Conservation (phyloP, 495 filamentous ascomycete genomes). For the Penicillium chermesinum region DNA sequence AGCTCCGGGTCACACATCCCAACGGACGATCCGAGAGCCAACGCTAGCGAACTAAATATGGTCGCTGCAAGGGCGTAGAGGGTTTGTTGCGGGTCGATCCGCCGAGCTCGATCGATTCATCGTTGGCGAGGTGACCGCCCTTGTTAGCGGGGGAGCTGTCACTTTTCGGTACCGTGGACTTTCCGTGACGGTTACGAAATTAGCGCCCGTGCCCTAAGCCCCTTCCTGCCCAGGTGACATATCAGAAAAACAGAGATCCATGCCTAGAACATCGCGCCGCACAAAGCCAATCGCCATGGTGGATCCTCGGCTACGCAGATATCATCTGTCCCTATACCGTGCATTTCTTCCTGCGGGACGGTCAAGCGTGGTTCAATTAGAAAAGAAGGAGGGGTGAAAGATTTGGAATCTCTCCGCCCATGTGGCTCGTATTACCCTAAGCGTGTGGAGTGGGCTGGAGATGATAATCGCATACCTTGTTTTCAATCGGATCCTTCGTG, state of each 20-base stretch:
- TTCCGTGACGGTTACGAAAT: background rate
- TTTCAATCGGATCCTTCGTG: too few relatives aligned
- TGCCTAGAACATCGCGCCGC: background rate
- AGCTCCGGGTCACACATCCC: too few relatives aligned
- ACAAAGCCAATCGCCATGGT: background rate
- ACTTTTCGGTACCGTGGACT: background rate
- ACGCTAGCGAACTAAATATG: background rate
- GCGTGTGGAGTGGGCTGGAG: too few relatives aligned
- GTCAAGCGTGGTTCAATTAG: background rate
- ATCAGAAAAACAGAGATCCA: background rate
- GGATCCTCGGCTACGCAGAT: background rate
- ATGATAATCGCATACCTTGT: background rate
- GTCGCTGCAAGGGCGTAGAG: background rate
- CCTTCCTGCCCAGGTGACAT: background rate
- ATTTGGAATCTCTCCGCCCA: background rate
- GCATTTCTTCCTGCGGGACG: background rate
- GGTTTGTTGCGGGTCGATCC: constrained; percentile 3
- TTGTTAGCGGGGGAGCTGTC: background rate
- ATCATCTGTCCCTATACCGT: background rate
- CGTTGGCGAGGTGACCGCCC: background rate
- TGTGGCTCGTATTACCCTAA: background rate
- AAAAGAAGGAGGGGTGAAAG: background rate
- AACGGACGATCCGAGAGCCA: background rate
- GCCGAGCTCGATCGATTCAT: background rate
- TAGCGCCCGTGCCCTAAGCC: background rate